Conservation (phyloP, 2,329 filamentous ascomycete species). For the Exophiala lecanii-corni region DNA sequence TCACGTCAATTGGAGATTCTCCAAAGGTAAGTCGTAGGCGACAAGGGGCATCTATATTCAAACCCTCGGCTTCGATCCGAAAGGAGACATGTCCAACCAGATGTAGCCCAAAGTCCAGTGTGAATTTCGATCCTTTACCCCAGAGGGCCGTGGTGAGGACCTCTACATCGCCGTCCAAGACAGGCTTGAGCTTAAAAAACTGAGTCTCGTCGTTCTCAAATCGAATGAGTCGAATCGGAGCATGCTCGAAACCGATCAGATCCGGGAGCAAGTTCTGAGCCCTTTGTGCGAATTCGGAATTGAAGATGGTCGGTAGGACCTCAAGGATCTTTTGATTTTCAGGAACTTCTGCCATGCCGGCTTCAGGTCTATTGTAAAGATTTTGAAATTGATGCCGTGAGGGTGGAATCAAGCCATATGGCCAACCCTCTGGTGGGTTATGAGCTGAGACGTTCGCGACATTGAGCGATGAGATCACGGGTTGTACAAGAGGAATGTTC, state of each 20-base stretch:
- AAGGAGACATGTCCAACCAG: slow-evolving; percentile 33
- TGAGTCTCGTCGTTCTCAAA: neutral
- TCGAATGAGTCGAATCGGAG: neutral
- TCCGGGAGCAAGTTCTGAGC: neutral
- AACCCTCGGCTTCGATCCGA: slow-evolving; percentile 28
- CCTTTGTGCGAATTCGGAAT: neutral
- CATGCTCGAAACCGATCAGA: neutral
- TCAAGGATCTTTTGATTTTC: neutral
- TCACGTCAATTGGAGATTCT: slow-evolving; percentile 36
- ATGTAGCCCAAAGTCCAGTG: slow-evolving; percentile 34
- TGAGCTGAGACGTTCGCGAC: too few relatives aligned
- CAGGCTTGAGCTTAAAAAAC: neutral
- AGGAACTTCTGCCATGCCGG: neutral
- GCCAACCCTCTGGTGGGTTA: too few relatives aligned
- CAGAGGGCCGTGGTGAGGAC: slow-evolving; percentile 22
- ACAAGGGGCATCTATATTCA: slow-evolving; percentile 35
- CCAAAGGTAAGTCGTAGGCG: slow-evolving; percentile 35
- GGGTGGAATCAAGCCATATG: too few relatives aligned
- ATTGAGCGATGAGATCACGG: too few relatives aligned
- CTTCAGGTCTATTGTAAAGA: too few relatives aligned
- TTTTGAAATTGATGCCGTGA: too few relatives aligned
- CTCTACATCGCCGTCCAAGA: slow-evolving; percentile 17
- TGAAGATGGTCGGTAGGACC: neutral
- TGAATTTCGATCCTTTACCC: slow-evolving; percentile 30
- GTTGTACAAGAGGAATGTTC: too few relatives aligned